These are phyloP conservation scores for Fraxinus velutina DNA, from an alignment of 305 asterid species.

Conservation along the genomic window DNA sequence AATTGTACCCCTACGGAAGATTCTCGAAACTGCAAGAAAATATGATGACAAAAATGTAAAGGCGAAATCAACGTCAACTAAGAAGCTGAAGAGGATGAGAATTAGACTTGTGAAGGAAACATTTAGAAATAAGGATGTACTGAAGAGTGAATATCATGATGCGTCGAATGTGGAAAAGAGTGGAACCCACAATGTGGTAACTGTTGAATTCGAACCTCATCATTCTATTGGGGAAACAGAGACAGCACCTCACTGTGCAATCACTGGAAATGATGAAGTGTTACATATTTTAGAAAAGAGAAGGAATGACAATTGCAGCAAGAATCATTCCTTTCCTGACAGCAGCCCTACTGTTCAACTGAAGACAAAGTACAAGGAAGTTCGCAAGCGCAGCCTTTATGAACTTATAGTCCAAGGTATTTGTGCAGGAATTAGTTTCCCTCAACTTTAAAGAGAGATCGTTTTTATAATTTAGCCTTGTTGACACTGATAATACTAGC, in stretches of 20 bases:
- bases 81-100: slow-evolving; percentile 31
- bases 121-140: slow-evolving; percentile 21
- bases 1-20: slow-evolving; percentile 41
- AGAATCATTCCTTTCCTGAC: slow-evolving; percentile 24
- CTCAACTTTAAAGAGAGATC: background rate
- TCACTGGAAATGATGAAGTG: slow-evolving; percentile 29
- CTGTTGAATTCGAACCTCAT: slow-evolving; percentile 32
- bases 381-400: slow-evolving; percentile 48
- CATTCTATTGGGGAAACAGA: slow-evolving; percentile 28
- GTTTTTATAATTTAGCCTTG: background rate
- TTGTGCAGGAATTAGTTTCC: slow-evolving; percentile 19
- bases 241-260: slow-evolving; percentile 24
- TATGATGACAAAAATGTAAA: slow-evolving; percentile 24
- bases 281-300: slow-evolving; percentile 30
- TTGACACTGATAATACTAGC: background rate
- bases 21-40: slow-evolving; percentile 35
- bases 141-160: slow-evolving; percentile 20
- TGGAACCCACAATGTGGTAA: slow-evolving; percentile 13
- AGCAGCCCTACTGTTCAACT: slow-evolving; percentile 23
- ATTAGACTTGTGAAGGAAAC: slow-evolving; percentile 25
- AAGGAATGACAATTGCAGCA: slow-evolving; percentile 20
- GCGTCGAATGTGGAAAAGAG: background rate
- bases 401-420: slow-evolving; percentile 50
- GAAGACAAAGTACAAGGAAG: slow-evolving; percentile 39
- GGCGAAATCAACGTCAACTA: slow-evolving; percentile 21